Base-by-base conservation (phyloP, 768 basidiomycete genomes). In the Tricholomella constricta region DNA sequence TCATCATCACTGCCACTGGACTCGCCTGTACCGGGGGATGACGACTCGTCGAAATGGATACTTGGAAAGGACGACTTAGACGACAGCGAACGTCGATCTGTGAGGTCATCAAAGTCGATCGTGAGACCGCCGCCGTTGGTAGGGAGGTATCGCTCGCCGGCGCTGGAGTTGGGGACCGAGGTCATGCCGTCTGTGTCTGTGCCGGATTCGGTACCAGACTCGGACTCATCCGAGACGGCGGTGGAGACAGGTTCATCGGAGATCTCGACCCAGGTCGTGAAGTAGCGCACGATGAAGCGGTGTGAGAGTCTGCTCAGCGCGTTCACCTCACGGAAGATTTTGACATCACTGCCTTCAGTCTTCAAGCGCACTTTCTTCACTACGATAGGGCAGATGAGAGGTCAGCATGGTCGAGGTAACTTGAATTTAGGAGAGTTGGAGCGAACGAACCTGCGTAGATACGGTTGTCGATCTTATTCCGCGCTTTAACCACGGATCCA, bases 401-500 rank as follows among this genome's bases (percentile, higher is more conserved):
- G 31, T 50, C 45, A 55, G 44, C 5, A 12, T 45, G 22, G 19
- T 31, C 17, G 17, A 32, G 31, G 29, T 29, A 11, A 6, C 29
- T 29, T 29, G 31, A 3, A 9, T 32, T 10, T 3, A 35, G 11
- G 22, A 23, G 27, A 15, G 25, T 6, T 14, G 3, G 11, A 15
- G 10, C 45, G 20, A 23, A 73, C 78, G 9, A 48, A 85, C 87
- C 86, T 11, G 90, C 91, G 65, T 94, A 94, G 51, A 92, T 89
- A 20, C 89, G 78, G 10, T 77, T 81, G 64, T 97, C 94, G 19
- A 95, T 85, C 73, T 85, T 90, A 63, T 96, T 94, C 41, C 87
- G 79, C 2, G 94, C 94, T 66, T 97, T 97, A 26, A 97, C 93
- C 0, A 97, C 94, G n/a, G 91, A 90, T 0, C 94, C 94, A 67